A percentile compares a stretch with the other conserved stretches of the same genome.
Evolutionary conservation across 2,329 filamentous ascomycete species (phyloP).

Genomic region (Pseudopithomyces chartarum): DNA sequence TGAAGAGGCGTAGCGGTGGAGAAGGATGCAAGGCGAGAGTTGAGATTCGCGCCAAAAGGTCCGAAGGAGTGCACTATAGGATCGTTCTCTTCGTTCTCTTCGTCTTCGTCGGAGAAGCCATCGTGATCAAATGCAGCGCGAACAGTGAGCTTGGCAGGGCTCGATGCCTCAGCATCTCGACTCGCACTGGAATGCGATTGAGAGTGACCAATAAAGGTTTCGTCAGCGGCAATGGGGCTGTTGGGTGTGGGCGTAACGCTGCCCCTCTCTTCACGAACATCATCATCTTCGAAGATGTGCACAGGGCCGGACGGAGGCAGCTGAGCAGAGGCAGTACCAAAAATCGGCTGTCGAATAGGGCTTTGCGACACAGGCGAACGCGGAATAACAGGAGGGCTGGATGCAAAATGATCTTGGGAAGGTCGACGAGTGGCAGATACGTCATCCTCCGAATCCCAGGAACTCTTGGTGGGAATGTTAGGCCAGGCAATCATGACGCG

Average conservation of each 20-base stretch:
- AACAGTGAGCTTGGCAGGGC: slow-evolving; percentile 28
- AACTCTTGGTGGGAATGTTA: slow-evolving; percentile 59
- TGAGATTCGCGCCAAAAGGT: slow-evolving; percentile 83
- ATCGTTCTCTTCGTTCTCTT: slow-evolving; percentile 98
- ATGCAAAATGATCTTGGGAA: slow-evolving; percentile 56
- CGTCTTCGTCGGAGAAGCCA: slow-evolving; percentile 74
- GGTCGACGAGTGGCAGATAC: slow-evolving; percentile 40
- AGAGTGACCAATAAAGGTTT: slow-evolving; percentile 37
- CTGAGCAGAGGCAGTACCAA: slow-evolving; percentile 44
- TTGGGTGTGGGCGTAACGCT: slow-evolving; percentile 18
- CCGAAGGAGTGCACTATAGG: slow-evolving; percentile 91
- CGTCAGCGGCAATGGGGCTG: slow-evolving; percentile 30
- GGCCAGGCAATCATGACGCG: slow-evolving; percentile 92
- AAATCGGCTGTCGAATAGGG: slow-evolving; percentile 56
- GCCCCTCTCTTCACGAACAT: slow-evolving; percentile 21
- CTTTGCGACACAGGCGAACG: slow-evolving; percentile 79
- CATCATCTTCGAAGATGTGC: slow-evolving; percentile 43
- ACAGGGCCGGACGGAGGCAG: slow-evolving; percentile 30
- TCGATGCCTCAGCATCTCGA: slow-evolving; percentile 18
- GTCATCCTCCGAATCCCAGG: slow-evolving; percentile 65
- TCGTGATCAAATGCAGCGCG: slow-evolving; percentile 50
- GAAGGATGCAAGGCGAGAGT: slow-evolving; percentile 82
- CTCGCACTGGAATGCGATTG: slow-evolving; percentile 28
- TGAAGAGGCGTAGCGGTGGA: slow-evolving; percentile 65
- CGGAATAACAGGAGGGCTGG: slow-evolving; percentile 67